Conservation (phyloP, 345 rosid genomes). For the Abelmoschus esculentus region DNA sequence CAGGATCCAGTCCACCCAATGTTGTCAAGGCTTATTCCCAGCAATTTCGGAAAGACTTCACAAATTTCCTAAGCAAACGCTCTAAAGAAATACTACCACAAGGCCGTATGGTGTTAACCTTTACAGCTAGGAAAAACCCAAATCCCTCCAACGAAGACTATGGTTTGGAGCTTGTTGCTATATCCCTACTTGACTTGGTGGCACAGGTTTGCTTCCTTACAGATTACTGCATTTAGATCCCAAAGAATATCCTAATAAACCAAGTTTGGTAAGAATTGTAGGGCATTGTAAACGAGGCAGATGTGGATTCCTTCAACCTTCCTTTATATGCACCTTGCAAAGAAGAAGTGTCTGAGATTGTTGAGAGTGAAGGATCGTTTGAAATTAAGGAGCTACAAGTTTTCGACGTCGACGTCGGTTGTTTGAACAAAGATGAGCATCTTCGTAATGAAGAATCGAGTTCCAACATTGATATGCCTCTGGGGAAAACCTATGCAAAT, state of each 20-base stretch:
- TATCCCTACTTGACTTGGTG: not conserved
- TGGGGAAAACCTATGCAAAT: not conserved
- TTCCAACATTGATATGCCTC: not conserved
- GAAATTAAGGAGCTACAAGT: not conserved
- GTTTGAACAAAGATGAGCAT: not conserved
- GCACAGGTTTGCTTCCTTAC: not conserved
- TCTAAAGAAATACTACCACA: slow-evolving; percentile 31
- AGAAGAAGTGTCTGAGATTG: not conserved
- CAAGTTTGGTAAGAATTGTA: not conserved
- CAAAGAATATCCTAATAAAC: not conserved
- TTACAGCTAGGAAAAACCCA: not conserved
- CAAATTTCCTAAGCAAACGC: slow-evolving; percentile 28
- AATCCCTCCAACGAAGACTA: not conserved
- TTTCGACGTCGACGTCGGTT: not conserved
- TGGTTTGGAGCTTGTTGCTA: not conserved
- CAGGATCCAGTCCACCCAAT: slow-evolving; percentile 26
- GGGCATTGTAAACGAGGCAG: not conserved
- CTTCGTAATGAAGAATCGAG: not conserved
- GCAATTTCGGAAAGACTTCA: slow-evolving; percentile 44
- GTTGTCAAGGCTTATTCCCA: slow-evolving; percentile 28
- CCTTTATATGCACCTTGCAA: not conserved
- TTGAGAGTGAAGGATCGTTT: not conserved
- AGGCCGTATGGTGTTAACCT: slow-evolving; percentile 31
- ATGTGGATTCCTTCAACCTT: not conserved
- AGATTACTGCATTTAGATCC: not conserved